These are phyloP conservation scores for Antitrichia curtipendula DNA, from an alignment of 225 moss, liverwort and hornwort species.

Conservation along the genomic window DNA sequence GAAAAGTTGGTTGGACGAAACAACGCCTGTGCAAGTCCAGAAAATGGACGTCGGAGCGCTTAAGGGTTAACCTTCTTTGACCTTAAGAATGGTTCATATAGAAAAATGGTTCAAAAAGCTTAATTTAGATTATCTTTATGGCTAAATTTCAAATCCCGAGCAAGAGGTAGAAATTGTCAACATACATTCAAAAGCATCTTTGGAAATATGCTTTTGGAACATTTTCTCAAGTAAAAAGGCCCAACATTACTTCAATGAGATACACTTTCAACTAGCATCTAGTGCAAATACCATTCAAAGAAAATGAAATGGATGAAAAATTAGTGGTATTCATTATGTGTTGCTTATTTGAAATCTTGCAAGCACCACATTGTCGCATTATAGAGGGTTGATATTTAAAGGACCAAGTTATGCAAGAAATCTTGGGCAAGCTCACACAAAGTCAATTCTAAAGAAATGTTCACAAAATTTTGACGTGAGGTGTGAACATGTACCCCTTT, in stretches of 20 bases:
- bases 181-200: fast-evolving
- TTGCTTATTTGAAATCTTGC: neutral
- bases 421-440: neutral
- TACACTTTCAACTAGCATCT: neutral
- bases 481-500: fast-evolving
- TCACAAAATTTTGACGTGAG: neutral
- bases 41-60: too few species aligned
- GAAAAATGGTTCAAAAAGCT: neutral
- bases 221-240: too few species aligned
- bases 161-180: neutral
- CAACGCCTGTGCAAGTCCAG: too few species aligned
- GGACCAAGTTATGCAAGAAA: neutral
- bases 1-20: too few species aligned
- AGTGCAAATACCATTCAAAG: neutral
- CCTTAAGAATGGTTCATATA: too few species aligned
- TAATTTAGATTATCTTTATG: too few species aligned
- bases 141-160: neutral
- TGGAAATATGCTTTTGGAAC: too few species aligned
- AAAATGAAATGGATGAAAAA: neutral
- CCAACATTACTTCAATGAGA: neutral
- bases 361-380: neutral
- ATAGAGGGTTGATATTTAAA: fast-evolving
- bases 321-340: neutral
- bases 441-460: neutral
- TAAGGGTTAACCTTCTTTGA: too few species aligned